Conservation (phyloP, 2,329 filamentous ascomycete species). For the Aspergillus flavus region DNA sequence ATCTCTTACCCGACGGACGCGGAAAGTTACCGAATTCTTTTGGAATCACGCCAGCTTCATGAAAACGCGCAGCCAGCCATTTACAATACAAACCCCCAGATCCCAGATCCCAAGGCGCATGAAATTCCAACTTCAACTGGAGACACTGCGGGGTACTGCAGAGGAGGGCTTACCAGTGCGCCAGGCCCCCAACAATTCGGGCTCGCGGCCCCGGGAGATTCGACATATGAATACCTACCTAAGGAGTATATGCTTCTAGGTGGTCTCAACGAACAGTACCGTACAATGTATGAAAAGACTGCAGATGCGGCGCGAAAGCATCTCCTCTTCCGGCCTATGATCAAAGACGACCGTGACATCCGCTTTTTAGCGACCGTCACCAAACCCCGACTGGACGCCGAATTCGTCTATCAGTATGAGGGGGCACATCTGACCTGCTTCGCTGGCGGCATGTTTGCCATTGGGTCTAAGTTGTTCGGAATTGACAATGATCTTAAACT, state of each 20-base stretch:
- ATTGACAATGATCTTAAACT: slow-evolving; percentile 58
- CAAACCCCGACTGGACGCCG: slow-evolving; percentile 23
- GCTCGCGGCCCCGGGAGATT: slow-evolving; percentile 50
- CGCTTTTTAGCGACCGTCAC: slow-evolving; percentile 43
- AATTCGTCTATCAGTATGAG: slow-evolving; percentile 49
- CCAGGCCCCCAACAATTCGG: slow-evolving; percentile 41
- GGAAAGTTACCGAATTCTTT: slow-evolving; percentile 28
- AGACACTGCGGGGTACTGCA: slow-evolving; percentile 34
- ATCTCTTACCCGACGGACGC: slow-evolving; percentile 24
- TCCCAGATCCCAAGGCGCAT: slow-evolving; percentile 9
- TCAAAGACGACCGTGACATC: slow-evolving; percentile 43
- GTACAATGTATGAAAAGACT: slow-evolving; percentile 46
- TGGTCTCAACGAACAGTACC: slow-evolving; percentile 46
- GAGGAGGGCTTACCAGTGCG: slow-evolving; percentile 42
- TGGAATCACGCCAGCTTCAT: slow-evolving; percentile 26
- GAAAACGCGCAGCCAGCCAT: slow-evolving; percentile 32
- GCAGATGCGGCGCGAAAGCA: slow-evolving; percentile 43
- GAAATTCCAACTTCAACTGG: slow-evolving; percentile 13
- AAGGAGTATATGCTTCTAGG: slow-evolving; percentile 52
- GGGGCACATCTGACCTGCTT: slow-evolving; percentile 63
- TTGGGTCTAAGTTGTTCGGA: slow-evolving; percentile 61
- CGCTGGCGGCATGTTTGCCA: slow-evolving; percentile 63
- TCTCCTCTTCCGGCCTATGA: slow-evolving; percentile 51
- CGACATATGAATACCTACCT: slow-evolving; percentile 55
- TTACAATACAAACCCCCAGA: slow-evolving; percentile 16